A percentile compares a stretch with the other conserved stretches of the same genome.
Evolutionary conservation across 106 monocot species (phyloP).

Genomic region (Triglochin maritima): DNA sequence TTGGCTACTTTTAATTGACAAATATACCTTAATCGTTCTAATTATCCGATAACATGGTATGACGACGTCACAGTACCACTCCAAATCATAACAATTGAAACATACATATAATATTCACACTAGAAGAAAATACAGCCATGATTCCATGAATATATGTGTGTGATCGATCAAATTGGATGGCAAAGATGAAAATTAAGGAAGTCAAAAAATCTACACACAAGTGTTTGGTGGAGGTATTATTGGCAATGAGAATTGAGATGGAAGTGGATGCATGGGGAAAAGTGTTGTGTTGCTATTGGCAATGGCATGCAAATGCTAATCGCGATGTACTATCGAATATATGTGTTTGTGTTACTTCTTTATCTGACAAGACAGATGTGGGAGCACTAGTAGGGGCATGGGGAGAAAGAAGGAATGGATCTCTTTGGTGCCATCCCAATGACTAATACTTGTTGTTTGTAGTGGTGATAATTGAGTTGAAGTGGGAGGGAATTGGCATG

Average conservation of each 20-base stretch:
- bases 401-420: neutral
- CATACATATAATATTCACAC: no score
- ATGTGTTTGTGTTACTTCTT: neutral
- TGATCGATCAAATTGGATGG: no score
- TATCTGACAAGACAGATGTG: slow-evolving; percentile 3
- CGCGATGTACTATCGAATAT: neutral
- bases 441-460: neutral
- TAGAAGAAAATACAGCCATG: no score
- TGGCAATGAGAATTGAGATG: neutral
- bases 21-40: no score
- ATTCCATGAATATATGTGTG: no score
- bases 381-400: neutral
- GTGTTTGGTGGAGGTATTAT: neutral
- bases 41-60: no score
- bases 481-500: neutral
- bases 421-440: neutral
- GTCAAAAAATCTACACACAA: no score
- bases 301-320: neutral
- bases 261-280: no score
- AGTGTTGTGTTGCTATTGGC: neutral
- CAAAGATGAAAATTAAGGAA: neutral
- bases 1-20: no score
- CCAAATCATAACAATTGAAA: no score
- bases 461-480: neutral
- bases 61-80: no score